These are phyloP conservation scores for Geum urbanum DNA, from an alignment of 306 rosid genomes.

Conservation along the genomic window DNA sequence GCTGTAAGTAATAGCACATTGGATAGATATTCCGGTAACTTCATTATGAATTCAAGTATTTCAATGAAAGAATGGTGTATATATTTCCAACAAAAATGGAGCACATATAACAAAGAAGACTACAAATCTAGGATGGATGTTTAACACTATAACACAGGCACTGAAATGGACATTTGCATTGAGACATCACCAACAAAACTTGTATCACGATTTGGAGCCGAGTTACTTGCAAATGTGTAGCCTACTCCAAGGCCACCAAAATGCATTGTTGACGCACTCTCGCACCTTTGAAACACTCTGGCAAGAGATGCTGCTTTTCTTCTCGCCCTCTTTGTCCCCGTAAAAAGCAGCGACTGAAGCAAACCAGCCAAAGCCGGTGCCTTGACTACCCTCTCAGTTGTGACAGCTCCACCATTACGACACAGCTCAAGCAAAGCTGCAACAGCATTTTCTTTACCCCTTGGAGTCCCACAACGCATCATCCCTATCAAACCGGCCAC, in stretches of 20 bases:
- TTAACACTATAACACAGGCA: slow-evolving; percentile 70
- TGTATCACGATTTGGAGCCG: slow-evolving; percentile 60
- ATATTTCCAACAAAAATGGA: slow-evolving; percentile 54
- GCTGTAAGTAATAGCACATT: slow-evolving; percentile 30
- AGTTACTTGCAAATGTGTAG: slow-evolving; percentile 67
- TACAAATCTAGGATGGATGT: slow-evolving; percentile 14
- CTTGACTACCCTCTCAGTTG: slow-evolving; percentile 73
- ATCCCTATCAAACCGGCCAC: slow-evolving; percentile 65
- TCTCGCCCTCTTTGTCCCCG: slow-evolving; percentile 91
- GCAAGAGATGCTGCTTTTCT: slow-evolving; percentile 96
- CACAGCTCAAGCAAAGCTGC: slow-evolving; percentile 93
- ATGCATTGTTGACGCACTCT: slow-evolving; percentile 48
- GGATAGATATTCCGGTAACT: slow-evolving; percentile 45
- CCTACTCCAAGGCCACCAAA: slow-evolving; percentile 82
- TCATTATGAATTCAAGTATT: slow-evolving; percentile 43
- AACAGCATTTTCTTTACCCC: slow-evolving; percentile 92
- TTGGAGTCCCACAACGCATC: slow-evolving; percentile 91
- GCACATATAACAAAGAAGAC: slow-evolving; percentile 23
- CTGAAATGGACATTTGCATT: slow-evolving; percentile 76
- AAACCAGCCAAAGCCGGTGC: slow-evolving; percentile 84
- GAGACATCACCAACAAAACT: slow-evolving; percentile 70
- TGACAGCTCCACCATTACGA: slow-evolving; percentile 77
- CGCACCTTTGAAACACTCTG: slow-evolving; percentile 80
- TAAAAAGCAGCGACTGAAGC: slow-evolving; percentile 73
- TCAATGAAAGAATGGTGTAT: slow-evolving; percentile 88